phyloP scores from a whole-genome alignment of 768 basidiomycete species.

The Leccinum aurantiacum region DNA sequence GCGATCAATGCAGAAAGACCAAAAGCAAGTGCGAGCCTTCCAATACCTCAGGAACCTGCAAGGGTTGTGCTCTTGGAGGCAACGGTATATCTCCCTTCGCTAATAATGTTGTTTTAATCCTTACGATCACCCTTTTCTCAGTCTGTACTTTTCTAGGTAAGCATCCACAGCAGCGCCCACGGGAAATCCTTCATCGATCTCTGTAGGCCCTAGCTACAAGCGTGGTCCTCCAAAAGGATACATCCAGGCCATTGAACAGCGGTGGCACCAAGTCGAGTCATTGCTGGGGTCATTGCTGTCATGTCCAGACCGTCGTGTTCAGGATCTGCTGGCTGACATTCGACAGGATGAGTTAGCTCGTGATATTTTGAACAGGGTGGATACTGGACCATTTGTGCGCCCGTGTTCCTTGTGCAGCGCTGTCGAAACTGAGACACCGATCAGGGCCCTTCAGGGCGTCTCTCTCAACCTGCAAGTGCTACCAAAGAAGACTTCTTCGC shows the following conservation, averaged over 20 bases:
- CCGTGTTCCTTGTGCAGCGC: background rate
- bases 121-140: slow-evolving; percentile 32
- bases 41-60: slow-evolving; percentile 50
- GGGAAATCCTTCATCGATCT: slow-evolving; percentile 1
- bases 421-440: slow-evolving; percentile 7
- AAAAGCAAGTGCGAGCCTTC: slow-evolving; percentile 83
- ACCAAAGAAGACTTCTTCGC: slow-evolving; percentile 81
- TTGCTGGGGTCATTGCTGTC: slow-evolving; percentile 80
- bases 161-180: background rate
- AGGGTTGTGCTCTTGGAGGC: slow-evolving; percentile 59
- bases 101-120: background rate
- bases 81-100: slow-evolving; percentile 41
- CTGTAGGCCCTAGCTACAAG: slow-evolving; percentile 71
- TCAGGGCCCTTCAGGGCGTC: slow-evolving; percentile 70
- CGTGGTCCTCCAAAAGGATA: slow-evolving; percentile 89
- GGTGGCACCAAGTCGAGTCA: slow-evolving; percentile 91
- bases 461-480: slow-evolving; percentile 56
- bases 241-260: slow-evolving; percentile 88
- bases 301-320: slow-evolving; percentile 65
- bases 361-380: slow-evolving; percentile 75
- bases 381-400: slow-evolving; percentile 76
- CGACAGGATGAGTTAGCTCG: slow-evolving; percentile 72
- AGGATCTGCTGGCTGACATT: slow-evolving; percentile 60
- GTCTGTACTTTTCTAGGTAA: slow-evolving; percentile 68
- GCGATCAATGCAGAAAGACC: slow-evolving; percentile 85